Base-by-base conservation (phyloP, 495 filamentous ascomycete genomes). In the Lasiosphaeria hispida region DNA sequence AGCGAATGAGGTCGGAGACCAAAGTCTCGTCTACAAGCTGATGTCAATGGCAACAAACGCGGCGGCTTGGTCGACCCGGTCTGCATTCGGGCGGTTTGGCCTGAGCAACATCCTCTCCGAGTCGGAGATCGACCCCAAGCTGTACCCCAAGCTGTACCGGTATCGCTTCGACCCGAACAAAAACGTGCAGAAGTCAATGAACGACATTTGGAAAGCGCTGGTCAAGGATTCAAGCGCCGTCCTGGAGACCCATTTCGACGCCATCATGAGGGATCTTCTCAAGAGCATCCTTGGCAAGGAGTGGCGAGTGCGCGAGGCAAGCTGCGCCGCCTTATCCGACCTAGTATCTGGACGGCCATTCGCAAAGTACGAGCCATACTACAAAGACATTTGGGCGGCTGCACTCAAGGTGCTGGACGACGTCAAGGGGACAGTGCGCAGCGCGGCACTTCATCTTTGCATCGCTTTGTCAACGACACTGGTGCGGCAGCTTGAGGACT, bases 21-120 rank as follows among this genome's bases (percentile, higher is more conserved):
- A 91, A 30, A 94, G 90, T 57, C 79, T 98, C 3, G 90, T 97
- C 7, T 98, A 98, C 72, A 87, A 91, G 55, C 96, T 97, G 70
- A 98, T 98, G 94, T 90, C 91, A 0, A 75, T 98, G 57, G 94
- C 94, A 2, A 87, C 90, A 1, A 94, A 96, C 61, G 95, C 96
- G 54, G 90, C 92, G 0, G 90, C 96, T 35, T 98, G 94, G 94
- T 91, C 91, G 3, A 95, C 90, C 17, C 85, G 94, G 18, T 93
- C 94, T 2, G 92, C 94, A 1, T 96, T 98, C 71, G 93, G 94
- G 13, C 83, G 92, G 13, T 96, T 97, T 61, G 94, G 94, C 1
- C 81, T 98, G 54, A 93, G 89, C 66, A 92, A 82, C 55, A 92
- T 98, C 48, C 82, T 98, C 45, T 94, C 91, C 11, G 89, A 93